Conservation (phyloP, 139 green algal genomes). For the Zygnema cylindricum region DNA sequence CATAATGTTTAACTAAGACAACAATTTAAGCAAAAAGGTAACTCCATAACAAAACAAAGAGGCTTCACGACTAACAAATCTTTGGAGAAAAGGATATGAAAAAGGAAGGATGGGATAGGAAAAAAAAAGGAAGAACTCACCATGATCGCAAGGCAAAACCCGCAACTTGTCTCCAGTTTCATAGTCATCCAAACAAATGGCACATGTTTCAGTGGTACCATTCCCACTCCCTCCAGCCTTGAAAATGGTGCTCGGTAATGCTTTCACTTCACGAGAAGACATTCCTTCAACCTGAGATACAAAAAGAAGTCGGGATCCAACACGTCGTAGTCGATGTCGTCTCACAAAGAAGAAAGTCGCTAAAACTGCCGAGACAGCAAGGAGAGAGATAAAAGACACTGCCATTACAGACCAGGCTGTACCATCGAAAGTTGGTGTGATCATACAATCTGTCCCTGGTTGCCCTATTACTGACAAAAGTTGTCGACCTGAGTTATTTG, state of each 20-base stretch:
- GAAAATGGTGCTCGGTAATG: conserved; percentile 54
- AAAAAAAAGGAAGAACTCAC: conserved; percentile 36
- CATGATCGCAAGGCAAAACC: conserved; percentile 63
- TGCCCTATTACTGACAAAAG: conserved; percentile 10
- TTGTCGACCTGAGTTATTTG: conserved; percentile 39
- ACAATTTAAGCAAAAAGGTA: too few relatives aligned
- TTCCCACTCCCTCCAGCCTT: background rate
- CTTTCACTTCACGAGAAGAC: conserved; percentile 47
- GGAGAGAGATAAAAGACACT: conserved; percentile 57
- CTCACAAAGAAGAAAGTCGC: conserved; percentile 59
- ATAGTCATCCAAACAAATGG: conserved; percentile 67
- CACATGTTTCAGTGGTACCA: conserved; percentile 43
- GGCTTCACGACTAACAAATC: too few relatives aligned
- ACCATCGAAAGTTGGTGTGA: conserved; percentile 48
- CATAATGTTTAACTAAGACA: too few relatives aligned
- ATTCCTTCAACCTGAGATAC: conserved; percentile 19
- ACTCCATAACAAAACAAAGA: too few relatives aligned
- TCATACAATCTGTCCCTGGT: conserved; percentile 10
- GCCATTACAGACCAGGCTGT: conserved; percentile 54
- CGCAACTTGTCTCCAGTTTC: conserved; percentile 60
- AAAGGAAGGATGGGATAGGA: too few relatives aligned
- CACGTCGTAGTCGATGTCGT: conserved; percentile 40
- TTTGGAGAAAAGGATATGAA: too few relatives aligned
- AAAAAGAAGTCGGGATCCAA: conserved; percentile 9
- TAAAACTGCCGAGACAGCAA: conserved; percentile 52